Percentiles rank a stretch among this genome's conserved stretches.
These are phyloP conservation scores for Naganishia vishniacii DNA, from an alignment of 768 basidiomycete species.

Conservation along the genomic window DNA sequence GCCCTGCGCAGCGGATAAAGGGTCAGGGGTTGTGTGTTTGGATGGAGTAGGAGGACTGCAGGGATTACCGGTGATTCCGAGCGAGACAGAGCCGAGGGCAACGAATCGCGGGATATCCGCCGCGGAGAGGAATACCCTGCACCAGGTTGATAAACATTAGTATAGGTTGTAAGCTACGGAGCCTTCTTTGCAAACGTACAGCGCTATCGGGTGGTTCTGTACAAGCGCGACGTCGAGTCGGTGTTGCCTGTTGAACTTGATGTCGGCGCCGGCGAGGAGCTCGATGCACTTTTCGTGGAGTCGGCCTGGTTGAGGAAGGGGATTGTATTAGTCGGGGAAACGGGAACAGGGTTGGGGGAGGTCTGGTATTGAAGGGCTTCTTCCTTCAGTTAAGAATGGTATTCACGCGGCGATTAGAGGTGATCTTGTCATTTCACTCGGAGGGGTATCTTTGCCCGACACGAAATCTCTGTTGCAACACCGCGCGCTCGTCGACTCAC, in stretches of 20 bases:
- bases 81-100: conserved; percentile 90
- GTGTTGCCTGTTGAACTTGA: conserved; percentile 81
- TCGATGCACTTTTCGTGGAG: conserved; percentile 84
- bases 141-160: no score
- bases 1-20: conserved; percentile 53
- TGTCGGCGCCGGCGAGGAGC: conserved; percentile 84
- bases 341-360: no score
- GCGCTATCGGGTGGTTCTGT: conserved; percentile 83
- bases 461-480: not conserved
- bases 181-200: no score
- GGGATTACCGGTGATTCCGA: conserved; percentile 68
- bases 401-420: no score
- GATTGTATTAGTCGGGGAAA: not conserved
- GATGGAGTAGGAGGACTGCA: no score
- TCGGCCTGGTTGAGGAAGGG: conserved; percentile 56
- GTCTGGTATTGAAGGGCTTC: no score
- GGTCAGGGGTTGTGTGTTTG: not conserved
- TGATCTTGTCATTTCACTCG: not conserved
- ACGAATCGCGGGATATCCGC: conserved; percentile 97
- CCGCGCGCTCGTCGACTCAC: conserved; percentile 48
- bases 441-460: no score
- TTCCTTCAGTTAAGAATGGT: no score
- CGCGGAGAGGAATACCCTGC: conserved; percentile 91
- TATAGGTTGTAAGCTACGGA: no score
- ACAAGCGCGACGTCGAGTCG: conserved; percentile 91